These are phyloP conservation scores for Heteromeles arbutifolia DNA, from an alignment of 306 rosid genomes.

Conservation along the genomic window DNA sequence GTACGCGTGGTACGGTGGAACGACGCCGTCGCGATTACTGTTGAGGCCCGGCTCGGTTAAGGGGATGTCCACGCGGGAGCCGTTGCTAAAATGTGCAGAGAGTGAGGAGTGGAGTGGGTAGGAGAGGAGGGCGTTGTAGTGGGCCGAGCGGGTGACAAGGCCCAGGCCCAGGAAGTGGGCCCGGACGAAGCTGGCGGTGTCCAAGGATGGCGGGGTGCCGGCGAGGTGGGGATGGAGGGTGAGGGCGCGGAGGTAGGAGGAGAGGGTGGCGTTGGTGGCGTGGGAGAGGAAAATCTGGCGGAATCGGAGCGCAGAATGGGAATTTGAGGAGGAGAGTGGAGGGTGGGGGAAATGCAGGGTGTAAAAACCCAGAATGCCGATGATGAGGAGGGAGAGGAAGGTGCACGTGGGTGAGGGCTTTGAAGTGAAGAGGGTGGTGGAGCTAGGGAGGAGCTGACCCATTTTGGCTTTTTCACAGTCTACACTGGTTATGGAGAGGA, in stretches of 20 bases:
- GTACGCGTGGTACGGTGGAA: slow-evolving; percentile 78
- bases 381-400: slow-evolving; percentile 28
- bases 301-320: slow-evolving; percentile 20
- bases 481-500: not conserved
- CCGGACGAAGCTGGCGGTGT: slow-evolving; percentile 35
- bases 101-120: slow-evolving; percentile 64
- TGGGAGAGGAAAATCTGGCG: slow-evolving; percentile 53
- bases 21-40: slow-evolving; percentile 15
- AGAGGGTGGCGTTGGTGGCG: slow-evolving; percentile 56
- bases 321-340: slow-evolving; percentile 4
- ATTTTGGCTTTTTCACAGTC: slow-evolving; percentile 13
- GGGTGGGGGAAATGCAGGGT: slow-evolving; percentile 42
- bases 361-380: slow-evolving; percentile 55
- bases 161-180: slow-evolving; percentile 44
- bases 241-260: slow-evolving; percentile 70
- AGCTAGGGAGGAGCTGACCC: slow-evolving; percentile 38
- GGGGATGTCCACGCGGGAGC: slow-evolving; percentile 21
- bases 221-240: slow-evolving; percentile 88
- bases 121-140: slow-evolving; percentile 58
- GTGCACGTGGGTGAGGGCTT: slow-evolving; percentile 37
- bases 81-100: slow-evolving; percentile 43
- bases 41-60: slow-evolving; percentile 25
- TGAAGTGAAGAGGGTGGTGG: slow-evolving; percentile 23
- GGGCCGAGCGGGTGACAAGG: slow-evolving; percentile 39
- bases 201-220: slow-evolving; percentile 55